Evolutionary conservation across 2,329 filamentous ascomycete genomes (phyloP), one percentile per base, ranked within the genome.

Genomic region (Rhytidhysteron rufulum): DNA sequence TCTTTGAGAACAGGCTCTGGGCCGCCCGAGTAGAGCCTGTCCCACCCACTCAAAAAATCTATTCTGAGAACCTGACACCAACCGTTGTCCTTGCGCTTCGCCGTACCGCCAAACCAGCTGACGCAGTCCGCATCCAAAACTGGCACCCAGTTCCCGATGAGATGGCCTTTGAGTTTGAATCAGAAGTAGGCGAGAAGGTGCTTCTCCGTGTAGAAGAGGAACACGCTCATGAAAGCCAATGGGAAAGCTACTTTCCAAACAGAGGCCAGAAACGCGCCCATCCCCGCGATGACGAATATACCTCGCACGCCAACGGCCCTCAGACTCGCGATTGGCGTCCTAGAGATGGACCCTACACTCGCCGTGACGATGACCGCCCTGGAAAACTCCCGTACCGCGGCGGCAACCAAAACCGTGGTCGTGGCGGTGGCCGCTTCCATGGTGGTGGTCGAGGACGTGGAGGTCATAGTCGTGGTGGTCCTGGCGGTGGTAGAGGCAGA

Each of bases 161-260:
- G 6, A 80, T 86, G 54, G 75, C 81, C 0, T 81, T 90, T 56
- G 75, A 81, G 5, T 89, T 97, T 54, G 87, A 94, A 47, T 89
- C 86, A 1, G 81, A 80, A 0, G 87, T 97, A 1, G 86, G 86
- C 15, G 90, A 97, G 67, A 95, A 94, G 69, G 80, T 88, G 13
- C 74, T 93, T 48, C 68, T 97, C 37, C 79, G 86, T 2, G 83
- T 97, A 34, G 88, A 95, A 62, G 74, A 82, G 38, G 86, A 91
- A 69, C 53, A 52, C 5, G 49, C 57, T 6, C 63, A 81, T 18
- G 81, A 85, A 53, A 79, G 78, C 47, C 77, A 80, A 46, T 82
- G 80, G 55, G 80, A 86, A 51, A 78, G 74, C 53, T 67, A 78
- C 15, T 80, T 80, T 48, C 72, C 75, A 22, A 82, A 78, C 55